phyloP scores from a whole-genome alignment of 2,329 filamentous ascomycete genomes.

The Diaporthe helianthi region DNA sequence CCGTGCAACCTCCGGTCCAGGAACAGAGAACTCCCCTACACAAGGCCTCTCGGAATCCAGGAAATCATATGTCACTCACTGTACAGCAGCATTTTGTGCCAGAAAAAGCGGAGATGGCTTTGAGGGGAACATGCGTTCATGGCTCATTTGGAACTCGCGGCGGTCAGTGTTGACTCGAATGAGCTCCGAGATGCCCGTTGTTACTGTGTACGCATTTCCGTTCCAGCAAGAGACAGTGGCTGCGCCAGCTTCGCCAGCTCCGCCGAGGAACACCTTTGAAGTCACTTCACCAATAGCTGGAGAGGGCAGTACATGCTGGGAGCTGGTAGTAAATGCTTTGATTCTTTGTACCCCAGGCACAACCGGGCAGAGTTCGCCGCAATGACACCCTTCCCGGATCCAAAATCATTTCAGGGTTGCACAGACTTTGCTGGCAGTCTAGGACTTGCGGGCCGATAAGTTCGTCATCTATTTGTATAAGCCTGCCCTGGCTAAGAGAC shows the following conservation, averaged over 20 bases:
- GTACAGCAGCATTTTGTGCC: background rate
- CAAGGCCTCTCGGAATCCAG: background rate
- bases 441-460: slow-evolving; percentile 35
- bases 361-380: slow-evolving; percentile 1
- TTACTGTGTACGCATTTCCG: background rate
- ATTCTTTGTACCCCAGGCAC: slow-evolving; percentile 9
- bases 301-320: background rate
- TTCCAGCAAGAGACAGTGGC: background rate
- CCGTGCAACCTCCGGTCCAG: background rate
- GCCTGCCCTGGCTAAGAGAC: slow-evolving; percentile 12
- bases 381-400: slow-evolving; percentile 6
- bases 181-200: background rate
- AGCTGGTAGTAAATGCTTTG: background rate
- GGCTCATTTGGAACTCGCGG: background rate
- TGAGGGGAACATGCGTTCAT: background rate
- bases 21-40: background rate
- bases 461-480: slow-evolving; percentile 26
- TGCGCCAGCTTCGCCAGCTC: background rate
- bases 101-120: background rate
- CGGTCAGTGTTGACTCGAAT: background rate
- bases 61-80: background rate
- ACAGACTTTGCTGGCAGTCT: slow-evolving; percentile 26
- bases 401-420: slow-evolving; percentile 27
- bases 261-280: background rate
- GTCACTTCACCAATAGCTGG: background rate